Conservation (phyloP, 1,284 basidiomycete genomes). For the Sporisorium iseilematis-ciliati region DNA sequence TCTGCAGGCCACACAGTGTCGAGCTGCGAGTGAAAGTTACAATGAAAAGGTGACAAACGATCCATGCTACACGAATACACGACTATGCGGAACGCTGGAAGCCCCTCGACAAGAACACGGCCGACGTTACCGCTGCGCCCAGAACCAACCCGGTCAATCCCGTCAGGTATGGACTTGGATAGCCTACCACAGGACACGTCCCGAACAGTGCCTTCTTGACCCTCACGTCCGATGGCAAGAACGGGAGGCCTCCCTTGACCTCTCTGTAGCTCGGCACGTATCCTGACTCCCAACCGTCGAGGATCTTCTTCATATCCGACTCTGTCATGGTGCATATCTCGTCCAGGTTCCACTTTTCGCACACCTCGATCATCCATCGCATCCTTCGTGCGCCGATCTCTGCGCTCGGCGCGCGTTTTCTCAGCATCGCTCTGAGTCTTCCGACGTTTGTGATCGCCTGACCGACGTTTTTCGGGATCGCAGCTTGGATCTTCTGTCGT, state of each 20-base stretch:
- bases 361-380: slow-evolving; percentile 94
- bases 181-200: slow-evolving; percentile 60
- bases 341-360: slow-evolving; percentile 84
- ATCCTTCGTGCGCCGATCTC: slow-evolving; percentile 81
- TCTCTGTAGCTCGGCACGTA: slow-evolving; percentile 61
- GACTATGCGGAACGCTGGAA: slow-evolving; percentile 23
- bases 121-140: slow-evolving; percentile 40
- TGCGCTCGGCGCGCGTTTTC: slow-evolving; percentile 82
- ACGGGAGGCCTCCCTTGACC: slow-evolving; percentile 41
- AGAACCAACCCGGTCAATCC: slow-evolving; percentile 43
- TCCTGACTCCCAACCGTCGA: slow-evolving; percentile 69
- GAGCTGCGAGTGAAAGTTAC: not conserved
- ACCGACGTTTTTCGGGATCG: slow-evolving; percentile 80
- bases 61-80: not conserved
- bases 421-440: slow-evolving; percentile 77
- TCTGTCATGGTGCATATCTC: slow-evolving; percentile 80
- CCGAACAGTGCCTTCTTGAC: slow-evolving; percentile 54
- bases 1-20: too few species aligned
- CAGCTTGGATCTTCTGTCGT: slow-evolving; percentile 78
- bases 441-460: slow-evolving; percentile 86
- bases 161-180: slow-evolving; percentile 56
- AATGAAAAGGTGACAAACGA: slow-evolving; percentile 5
- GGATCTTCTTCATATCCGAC: slow-evolving; percentile 66
- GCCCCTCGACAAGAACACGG: slow-evolving; percentile 34
- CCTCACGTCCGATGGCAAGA: slow-evolving; percentile 30